Base-by-base conservation (phyloP, 257 asterid genomes). In the Fraxinus anomala region DNA sequence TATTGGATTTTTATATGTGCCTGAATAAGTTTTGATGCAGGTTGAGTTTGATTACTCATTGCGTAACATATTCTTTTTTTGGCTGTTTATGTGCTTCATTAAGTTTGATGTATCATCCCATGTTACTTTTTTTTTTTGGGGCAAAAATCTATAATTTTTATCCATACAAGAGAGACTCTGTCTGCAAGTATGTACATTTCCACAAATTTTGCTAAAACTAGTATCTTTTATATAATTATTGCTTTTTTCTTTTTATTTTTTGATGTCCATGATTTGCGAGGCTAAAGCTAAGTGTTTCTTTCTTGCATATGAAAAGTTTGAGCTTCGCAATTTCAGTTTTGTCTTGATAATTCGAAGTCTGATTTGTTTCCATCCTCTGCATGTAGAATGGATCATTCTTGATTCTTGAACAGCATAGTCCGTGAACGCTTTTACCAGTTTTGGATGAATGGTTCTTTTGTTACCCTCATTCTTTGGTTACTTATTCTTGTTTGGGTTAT, bases 271-370 rank as follows among this genome's bases (percentile, higher is more conserved):
- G 21, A 47, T 47, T 47, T 47, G 56, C 19, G 14, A 47, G 56
- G n/a, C 6, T 47, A 47, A 47, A 47, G 56, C n/a, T 47, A 47
- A 14, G 7, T 47, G 56, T 14, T 47, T 47, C 56, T 14, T 16
- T 70, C 44, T 56, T 23, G 10, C 10, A 33, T 42, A 73, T 36
- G 80, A 59, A n/a, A 71, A 65, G 42, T 12, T 65, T 56, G 72
- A 47, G 65, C 66, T 73, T 80, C 68, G 42, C 39, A 44, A 70
- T 21, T 44, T 72, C 59, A 47, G 59, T 47, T 34, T 70, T 70
- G 77, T 39, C 14, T 80, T 72, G 82, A 17, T 67, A 44, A 70
- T 28, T 63, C 54, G 59, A 39, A 63, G 68, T 28, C 73, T 75
- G 26, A 49, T 40, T 8, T 61, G 13, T 23, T 39, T 44, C 33